Percentiles rank a stretch among this genome's conserved stretches.
phyloP scores from a whole-genome alignment of 495 filamentous ascomycete species.

The Penicillium samsonianum region DNA sequence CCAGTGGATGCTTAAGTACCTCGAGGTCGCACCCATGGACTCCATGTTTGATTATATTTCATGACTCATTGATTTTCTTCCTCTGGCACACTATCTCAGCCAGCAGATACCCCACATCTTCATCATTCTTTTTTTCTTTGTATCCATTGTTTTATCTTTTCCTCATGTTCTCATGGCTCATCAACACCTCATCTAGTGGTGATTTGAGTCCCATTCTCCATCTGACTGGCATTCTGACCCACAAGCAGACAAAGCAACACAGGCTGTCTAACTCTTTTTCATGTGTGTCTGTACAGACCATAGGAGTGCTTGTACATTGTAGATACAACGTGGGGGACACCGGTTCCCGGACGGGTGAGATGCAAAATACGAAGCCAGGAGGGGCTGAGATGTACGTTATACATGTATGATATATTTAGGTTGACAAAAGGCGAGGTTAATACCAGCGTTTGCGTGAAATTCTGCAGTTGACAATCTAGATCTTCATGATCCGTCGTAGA shows the following conservation, averaged over 20 bases:
- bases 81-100: conserved; percentile 26
- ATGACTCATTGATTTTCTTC: conserved; percentile 37
- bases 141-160: conserved; percentile 5
- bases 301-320: neutral
- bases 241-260: neutral
- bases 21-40: neutral
- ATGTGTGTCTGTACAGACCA: conserved; percentile 4
- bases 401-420: conserved; percentile 6
- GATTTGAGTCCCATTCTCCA: neutral
- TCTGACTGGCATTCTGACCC: neutral
- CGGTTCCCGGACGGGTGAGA: neutral
- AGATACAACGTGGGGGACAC: neutral
- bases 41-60: conserved; percentile 22
- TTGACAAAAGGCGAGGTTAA: neutral
- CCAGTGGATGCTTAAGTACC: conserved; percentile 39
- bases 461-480: conserved; percentile 9
- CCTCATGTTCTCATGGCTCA: neutral
- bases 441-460: neutral
- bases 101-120: conserved; percentile 30
- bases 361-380: neutral
- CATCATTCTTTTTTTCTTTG: conserved; percentile 19
- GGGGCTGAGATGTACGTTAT: neutral
- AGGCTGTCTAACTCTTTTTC: neutral
- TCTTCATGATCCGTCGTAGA: conserved; percentile 11
- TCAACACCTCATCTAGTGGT: neutral